Evolutionary conservation across 2,329 filamentous ascomycete genomes (phyloP).

Genomic region (Tolypocladium amazonense): DNA sequence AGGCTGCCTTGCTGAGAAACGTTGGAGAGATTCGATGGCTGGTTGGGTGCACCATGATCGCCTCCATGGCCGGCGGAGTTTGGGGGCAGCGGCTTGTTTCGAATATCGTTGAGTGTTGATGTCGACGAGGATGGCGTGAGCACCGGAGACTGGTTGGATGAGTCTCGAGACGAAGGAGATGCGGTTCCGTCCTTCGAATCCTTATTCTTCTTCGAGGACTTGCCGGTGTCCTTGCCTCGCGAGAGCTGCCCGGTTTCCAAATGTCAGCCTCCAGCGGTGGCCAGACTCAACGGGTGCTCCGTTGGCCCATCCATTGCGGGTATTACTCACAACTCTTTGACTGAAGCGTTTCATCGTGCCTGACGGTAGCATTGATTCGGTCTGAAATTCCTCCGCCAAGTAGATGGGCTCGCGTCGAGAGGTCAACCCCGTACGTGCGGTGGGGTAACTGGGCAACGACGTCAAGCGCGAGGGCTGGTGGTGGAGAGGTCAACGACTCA

Average conservation of each 20-base stretch:
- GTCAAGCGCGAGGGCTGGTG: constrained; percentile 15
- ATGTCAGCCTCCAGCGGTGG: constrained; percentile 1
- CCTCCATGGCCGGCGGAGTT: constrained; percentile 35
- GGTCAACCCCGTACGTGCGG: constrained; percentile 8
- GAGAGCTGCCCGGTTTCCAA: constrained; percentile 56
- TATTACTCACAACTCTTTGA: constrained; percentile 58
- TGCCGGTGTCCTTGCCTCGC: constrained; percentile 76
- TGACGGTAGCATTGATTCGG: background rate
- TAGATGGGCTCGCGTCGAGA: constrained; percentile 1
- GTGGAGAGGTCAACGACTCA: background rate
- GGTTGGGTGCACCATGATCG: constrained; percentile 29
- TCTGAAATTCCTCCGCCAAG: background rate
- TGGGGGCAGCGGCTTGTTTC: constrained; percentile 67
- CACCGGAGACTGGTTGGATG: constrained; percentile 47
- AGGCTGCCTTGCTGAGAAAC: constrained; percentile 23
- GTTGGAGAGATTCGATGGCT: constrained; percentile 27
- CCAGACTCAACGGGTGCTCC: constrained; percentile 7
- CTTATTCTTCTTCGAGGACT: constrained; percentile 70
- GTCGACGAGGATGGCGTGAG: constrained; percentile 82
- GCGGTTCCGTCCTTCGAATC: constrained; percentile 66
- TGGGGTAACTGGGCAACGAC: constrained; percentile 18
- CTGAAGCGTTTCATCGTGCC: constrained; percentile 76
- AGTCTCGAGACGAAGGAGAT: constrained; percentile 57
- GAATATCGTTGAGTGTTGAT: constrained; percentile 72
- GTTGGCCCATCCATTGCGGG: constrained; percentile 13